Conservation (phyloP, 352 stramenopile species). For the Pythium vanterpoolii region DNA sequence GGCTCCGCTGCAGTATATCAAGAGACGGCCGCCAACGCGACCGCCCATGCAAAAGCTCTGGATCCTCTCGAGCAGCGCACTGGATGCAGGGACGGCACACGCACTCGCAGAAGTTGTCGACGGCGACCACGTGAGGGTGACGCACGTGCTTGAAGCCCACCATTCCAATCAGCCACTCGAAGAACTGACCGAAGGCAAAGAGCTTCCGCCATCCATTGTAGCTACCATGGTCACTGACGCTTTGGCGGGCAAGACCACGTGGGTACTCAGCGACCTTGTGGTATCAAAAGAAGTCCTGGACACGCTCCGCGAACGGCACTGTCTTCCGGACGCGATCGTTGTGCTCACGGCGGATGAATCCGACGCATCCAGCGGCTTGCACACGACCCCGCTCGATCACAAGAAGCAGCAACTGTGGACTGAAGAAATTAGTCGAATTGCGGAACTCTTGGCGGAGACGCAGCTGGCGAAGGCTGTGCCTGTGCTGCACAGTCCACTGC, state of each 20-base stretch:
- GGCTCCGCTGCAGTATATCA: slow-evolving; percentile 45
- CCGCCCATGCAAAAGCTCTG: slow-evolving; percentile 30
- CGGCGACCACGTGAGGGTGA: slow-evolving; percentile 26
- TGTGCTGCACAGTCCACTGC: not conserved
- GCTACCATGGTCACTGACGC: slow-evolving; percentile 26
- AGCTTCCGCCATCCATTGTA: slow-evolving; percentile 22
- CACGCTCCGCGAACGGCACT: slow-evolving; percentile 36
- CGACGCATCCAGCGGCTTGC: not conserved
- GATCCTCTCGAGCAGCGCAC: slow-evolving; percentile 27
- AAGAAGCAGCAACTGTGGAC: slow-evolving; percentile 14
- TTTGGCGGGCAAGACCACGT: slow-evolving; percentile 18
- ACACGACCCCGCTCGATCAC: slow-evolving; percentile 9
- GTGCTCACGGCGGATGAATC: slow-evolving; percentile 31
- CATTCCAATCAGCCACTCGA: slow-evolving; percentile 34
- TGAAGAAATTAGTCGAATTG: not conserved
- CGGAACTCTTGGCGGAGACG: not conserved
- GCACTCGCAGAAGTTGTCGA: slow-evolving; percentile 21
- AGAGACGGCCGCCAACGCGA: slow-evolving; percentile 23
- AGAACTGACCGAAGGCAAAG: slow-evolving; percentile 35
- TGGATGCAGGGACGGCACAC: not conserved
- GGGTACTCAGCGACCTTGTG: slow-evolving; percentile 54
- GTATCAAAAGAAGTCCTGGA: slow-evolving; percentile 32
- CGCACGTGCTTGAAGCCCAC: slow-evolving; percentile 26
- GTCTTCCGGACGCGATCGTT: slow-evolving; percentile 52
- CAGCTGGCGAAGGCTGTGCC: not conserved